phyloP scores from a whole-genome alignment of 2,329 filamentous ascomycete species.

The Colletotrichum chrysophilum region DNA sequence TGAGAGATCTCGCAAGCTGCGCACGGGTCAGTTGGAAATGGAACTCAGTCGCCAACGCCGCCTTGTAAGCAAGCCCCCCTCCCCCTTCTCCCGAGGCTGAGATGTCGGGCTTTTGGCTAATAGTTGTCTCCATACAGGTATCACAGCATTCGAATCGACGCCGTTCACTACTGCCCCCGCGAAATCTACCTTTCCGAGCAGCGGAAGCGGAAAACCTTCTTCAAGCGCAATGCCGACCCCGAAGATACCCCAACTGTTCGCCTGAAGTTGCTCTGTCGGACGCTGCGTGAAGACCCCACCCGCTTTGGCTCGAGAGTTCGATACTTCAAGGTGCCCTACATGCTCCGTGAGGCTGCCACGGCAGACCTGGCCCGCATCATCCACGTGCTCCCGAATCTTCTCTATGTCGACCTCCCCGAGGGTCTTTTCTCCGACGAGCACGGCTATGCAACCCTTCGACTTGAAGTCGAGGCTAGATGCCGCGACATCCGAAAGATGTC shows the following conservation, averaged over 20 bases:
- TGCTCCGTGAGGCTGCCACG: slow-evolving; percentile 88
- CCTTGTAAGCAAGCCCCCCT: slow-evolving; percentile 67
- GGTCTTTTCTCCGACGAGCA: slow-evolving; percentile 85
- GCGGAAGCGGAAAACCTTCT: slow-evolving; percentile 75
- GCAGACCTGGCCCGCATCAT: slow-evolving; percentile 85
- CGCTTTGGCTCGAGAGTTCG: slow-evolving; percentile 72
- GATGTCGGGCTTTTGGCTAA: neutral
- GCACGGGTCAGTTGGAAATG: slow-evolving; percentile 77
- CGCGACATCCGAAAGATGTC: slow-evolving; percentile 88
- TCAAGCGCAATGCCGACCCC: slow-evolving; percentile 78
- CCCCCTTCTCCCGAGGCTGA: slow-evolving; percentile 1
- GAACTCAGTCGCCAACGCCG: slow-evolving; percentile 56
- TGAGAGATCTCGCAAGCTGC: slow-evolving; percentile 85
- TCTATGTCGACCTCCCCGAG: slow-evolving; percentile 89
- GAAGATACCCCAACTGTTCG: slow-evolving; percentile 80
- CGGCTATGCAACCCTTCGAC: slow-evolving; percentile 74
- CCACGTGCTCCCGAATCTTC: slow-evolving; percentile 82
- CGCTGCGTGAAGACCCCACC: slow-evolving; percentile 77
- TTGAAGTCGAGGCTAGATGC: slow-evolving; percentile 85
- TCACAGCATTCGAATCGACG: slow-evolving; percentile 88
- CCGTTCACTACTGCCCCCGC: slow-evolving; percentile 91
- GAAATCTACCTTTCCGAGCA: slow-evolving; percentile 82
- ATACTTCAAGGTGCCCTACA: slow-evolving; percentile 90
- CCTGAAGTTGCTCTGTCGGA: slow-evolving; percentile 79
- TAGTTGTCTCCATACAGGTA: slow-evolving; percentile 60